Evolutionary conservation across 129 eudicot genomes (phyloP).

Genomic region (Lactuca saligna): DNA sequence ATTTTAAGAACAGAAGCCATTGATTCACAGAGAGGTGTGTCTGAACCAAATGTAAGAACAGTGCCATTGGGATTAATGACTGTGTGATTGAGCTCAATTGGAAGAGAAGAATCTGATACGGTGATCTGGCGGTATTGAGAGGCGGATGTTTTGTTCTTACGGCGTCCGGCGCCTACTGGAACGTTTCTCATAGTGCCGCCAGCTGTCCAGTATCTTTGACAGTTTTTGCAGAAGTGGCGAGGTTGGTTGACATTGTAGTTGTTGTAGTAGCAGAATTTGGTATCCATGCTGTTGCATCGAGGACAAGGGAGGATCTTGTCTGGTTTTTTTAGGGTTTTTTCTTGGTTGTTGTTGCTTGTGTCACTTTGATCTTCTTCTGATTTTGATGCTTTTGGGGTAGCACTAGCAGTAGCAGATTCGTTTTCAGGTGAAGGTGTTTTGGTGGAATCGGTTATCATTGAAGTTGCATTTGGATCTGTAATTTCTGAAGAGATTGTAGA

Average conservation of each 20-base stretch:
- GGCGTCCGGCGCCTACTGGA: slow-evolving; percentile 91
- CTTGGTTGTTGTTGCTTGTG: slow-evolving; percentile 42
- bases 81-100: slow-evolving; percentile 33
- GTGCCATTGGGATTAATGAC: slow-evolving; percentile 54
- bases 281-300: slow-evolving; percentile 91
- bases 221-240: slow-evolving; percentile 87
- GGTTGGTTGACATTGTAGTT: slow-evolving; percentile 87
- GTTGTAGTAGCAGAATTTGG: slow-evolving; percentile 87
- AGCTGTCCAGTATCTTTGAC: slow-evolving; percentile 97
- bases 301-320: slow-evolving; percentile 85
- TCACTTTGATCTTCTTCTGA: slow-evolving; percentile 66
- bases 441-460: slow-evolving; percentile 30
- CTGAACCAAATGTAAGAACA: slow-evolving; percentile 64
- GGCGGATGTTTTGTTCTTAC: slow-evolving; percentile 61
- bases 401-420: slow-evolving; percentile 39
- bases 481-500: slow-evolving; percentile 44
- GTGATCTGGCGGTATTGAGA: slow-evolving; percentile 57
- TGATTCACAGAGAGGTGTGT: slow-evolving; percentile 66
- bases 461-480: slow-evolving; percentile 34
- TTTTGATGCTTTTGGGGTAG: slow-evolving; percentile 37
- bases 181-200: slow-evolving; percentile 93
- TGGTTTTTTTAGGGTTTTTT: slow-evolving; percentile 71
- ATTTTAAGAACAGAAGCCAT: slow-evolving; percentile 62
- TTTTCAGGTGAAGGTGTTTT: slow-evolving; percentile 35
- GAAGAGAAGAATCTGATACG: slow-evolving; percentile 56